A percentile compares a stretch with the other conserved stretches of the same genome.
Evolutionary conservation across 1,284 basidiomycete species (phyloP).

Genomic region (Naganishia sp.): DNA sequence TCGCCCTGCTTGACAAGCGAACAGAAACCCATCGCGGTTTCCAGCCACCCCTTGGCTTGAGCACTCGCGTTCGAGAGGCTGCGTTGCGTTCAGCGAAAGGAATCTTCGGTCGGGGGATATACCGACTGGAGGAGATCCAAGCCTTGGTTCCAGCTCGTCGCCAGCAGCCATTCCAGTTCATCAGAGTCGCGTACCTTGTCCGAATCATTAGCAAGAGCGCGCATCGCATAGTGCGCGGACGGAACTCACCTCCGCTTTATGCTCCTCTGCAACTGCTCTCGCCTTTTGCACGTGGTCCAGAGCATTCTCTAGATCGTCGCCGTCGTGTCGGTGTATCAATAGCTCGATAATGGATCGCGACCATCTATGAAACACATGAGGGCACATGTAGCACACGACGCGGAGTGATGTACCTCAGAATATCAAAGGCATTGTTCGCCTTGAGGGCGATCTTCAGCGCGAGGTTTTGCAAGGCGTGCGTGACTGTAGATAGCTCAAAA

Average conservation of each 20-base stretch:
- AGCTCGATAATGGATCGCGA: slow-evolving; percentile 21
- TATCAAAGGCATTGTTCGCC: neutral
- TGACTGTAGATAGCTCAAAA: slow-evolving; percentile 5
- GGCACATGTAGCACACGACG: neutral
- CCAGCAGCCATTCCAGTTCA: slow-evolving; percentile 17
- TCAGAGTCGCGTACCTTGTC: neutral
- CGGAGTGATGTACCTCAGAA: neutral
- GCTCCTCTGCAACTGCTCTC: neutral
- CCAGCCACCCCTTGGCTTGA: slow-evolving; percentile 19
- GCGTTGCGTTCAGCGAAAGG: neutral
- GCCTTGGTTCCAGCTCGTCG: slow-evolving; percentile 24
- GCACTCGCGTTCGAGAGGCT: slow-evolving; percentile 9
- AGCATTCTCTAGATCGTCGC: neutral
- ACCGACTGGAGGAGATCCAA: slow-evolving; percentile 14
- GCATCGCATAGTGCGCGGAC: neutral
- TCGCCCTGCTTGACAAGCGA: slow-evolving; percentile 1
- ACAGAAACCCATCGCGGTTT: slow-evolving; percentile 15
- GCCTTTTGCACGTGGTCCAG: slow-evolving; percentile 6
- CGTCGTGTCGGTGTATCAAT: slow-evolving; percentile 13
- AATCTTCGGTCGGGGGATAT: neutral
- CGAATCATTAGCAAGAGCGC: neutral
- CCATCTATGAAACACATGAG: neutral
- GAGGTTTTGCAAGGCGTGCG: slow-evolving; percentile 3
- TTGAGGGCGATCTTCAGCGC: slow-evolving; percentile 8
- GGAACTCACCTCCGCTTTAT: slow-evolving; percentile 3